Evolutionary conservation across 2,329 filamentous ascomycete species (phyloP).

Genomic region (Penicillium sp.): DNA sequence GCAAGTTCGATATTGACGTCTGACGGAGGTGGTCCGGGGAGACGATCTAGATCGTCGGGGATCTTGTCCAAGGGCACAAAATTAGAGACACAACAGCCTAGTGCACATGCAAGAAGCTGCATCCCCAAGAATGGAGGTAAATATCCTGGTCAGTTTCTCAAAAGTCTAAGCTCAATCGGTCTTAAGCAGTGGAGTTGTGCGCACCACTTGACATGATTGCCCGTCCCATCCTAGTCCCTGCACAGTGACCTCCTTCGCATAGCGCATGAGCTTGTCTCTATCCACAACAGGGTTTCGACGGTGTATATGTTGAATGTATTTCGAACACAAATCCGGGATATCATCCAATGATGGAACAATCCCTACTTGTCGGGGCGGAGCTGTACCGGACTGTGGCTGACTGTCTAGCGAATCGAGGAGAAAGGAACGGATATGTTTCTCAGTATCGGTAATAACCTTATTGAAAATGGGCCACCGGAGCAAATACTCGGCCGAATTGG

Average conservation of each 20-base stretch:
- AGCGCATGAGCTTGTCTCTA: constrained; percentile 23
- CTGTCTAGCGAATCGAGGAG: constrained; percentile 29
- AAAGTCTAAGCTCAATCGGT: background rate
- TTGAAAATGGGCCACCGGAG: constrained; percentile 31
- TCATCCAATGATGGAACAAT: constrained; percentile 24
- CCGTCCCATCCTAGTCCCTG: constrained; percentile 31
- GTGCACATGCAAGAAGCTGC: constrained; percentile 29
- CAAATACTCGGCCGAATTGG: constrained; percentile 30
- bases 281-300: constrained; percentile 28
- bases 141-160: background rate
- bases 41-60: constrained; percentile 25
- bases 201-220: constrained; percentile 32
- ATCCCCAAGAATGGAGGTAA: constrained; percentile 2
- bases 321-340: constrained; percentile 23
- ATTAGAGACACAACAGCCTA: constrained; percentile 25
- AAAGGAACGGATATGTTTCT: constrained; percentile 29
- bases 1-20: constrained; percentile 28
- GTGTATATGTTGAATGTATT: constrained; percentile 25
- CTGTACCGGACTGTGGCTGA: constrained; percentile 8
- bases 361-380: constrained; percentile 18
- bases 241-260: constrained; percentile 28
- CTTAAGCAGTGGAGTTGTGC: constrained; percentile 5
- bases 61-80: constrained; percentile 21
- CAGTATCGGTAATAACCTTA: constrained; percentile 27
- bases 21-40: constrained; percentile 20